Evolutionary conservation across 306 rosid species (phyloP).

Genomic region (Notholithocarpus densiflorus): DNA sequence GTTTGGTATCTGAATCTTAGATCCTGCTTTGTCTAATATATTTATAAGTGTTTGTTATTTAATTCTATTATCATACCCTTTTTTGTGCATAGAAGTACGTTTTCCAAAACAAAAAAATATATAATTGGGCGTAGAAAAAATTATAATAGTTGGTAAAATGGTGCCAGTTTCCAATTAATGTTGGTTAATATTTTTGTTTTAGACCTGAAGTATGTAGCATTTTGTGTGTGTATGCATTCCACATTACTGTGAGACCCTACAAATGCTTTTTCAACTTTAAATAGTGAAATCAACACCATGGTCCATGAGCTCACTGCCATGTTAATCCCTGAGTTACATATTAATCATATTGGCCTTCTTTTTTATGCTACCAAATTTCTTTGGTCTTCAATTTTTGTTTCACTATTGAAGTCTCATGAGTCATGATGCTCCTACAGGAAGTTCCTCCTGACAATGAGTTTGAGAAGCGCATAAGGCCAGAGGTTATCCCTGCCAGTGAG

Average conservation of each 20-base stretch:
- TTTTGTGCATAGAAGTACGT: background rate
- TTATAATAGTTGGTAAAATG: background rate
- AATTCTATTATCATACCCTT: background rate
- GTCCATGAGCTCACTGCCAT: background rate
- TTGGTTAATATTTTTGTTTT: background rate
- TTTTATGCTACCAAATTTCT: conserved; percentile 7
- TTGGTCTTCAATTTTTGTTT: background rate
- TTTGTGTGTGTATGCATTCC: background rate
- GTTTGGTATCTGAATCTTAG: background rate
- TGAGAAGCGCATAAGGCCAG: conserved; percentile 79
- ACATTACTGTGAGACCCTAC: background rate
- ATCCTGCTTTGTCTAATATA: background rate
- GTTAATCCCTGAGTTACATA: background rate
- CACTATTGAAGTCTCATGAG: background rate
- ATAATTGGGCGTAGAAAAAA: background rate
- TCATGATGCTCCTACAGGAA: conserved; percentile 45
- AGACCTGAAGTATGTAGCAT: background rate
- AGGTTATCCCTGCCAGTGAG: conserved; percentile 77
- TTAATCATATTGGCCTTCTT: background rate
- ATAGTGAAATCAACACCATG: background rate
- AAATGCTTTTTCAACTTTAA: background rate
- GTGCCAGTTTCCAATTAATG: conserved; percentile 3
- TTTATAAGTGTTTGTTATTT: background rate
- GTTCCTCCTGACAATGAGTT: conserved; percentile 72
- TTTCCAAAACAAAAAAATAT: background rate